phyloP scores from a whole-genome alignment of 2,329 filamentous ascomycete genomes.

The Colletotrichum cereale region DNA sequence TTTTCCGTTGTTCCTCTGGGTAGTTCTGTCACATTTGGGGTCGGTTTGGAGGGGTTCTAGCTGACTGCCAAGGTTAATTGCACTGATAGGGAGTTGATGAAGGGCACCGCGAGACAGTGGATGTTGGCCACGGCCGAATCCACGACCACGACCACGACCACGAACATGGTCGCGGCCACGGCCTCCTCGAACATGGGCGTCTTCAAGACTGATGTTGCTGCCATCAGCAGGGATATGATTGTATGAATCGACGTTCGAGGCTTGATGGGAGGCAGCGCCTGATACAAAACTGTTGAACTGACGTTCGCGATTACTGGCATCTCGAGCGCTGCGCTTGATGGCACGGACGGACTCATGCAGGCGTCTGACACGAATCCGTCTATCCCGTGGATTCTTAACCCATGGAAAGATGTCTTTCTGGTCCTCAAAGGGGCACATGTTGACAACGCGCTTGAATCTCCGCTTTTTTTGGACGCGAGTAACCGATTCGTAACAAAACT shows the following conservation, averaged over 20 bases:
- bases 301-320: not conserved
- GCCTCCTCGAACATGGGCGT: not conserved
- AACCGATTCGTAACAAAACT: slow-evolving; percentile 19
- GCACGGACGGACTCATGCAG: not conserved
- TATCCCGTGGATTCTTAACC: slow-evolving; percentile 1
- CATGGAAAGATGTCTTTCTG: slow-evolving; percentile 15
- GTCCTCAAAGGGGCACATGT: slow-evolving; percentile 3
- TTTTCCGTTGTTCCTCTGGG: too few species aligned
- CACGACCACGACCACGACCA: not conserved
- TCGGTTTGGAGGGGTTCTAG: not conserved
- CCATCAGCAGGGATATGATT: not conserved
- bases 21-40: too few species aligned
- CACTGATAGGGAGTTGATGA: not conserved
- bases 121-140: not conserved
- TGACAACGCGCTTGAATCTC: slow-evolving; percentile 24
- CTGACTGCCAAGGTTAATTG: not conserved
- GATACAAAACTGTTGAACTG: not conserved
- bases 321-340: not conserved
- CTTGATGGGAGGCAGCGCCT: not conserved
- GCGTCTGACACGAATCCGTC: not conserved
- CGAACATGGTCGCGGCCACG: not conserved
- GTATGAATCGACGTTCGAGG: too few species aligned
- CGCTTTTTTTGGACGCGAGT: slow-evolving; percentile 24
- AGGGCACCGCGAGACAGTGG: too few species aligned
- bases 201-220: not conserved